These are phyloP conservation scores for Ogataea hybrid DNA, from an alignment of 1,139 yeast species.

Conservation along the genomic window DNA sequence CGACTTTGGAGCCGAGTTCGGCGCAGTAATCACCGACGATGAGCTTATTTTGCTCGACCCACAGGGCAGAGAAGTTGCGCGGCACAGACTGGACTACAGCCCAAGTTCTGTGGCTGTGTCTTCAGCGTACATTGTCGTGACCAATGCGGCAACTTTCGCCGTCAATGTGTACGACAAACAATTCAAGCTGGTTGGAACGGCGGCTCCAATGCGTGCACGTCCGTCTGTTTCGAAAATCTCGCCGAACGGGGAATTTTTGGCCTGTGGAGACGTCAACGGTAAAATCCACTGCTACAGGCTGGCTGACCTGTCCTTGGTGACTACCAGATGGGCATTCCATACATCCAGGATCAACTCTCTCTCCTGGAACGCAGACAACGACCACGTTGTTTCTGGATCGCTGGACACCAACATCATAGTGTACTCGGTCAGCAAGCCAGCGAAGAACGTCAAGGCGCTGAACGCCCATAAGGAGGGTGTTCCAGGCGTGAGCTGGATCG, in stretches of 20 bases:
- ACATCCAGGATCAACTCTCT: constrained; percentile 77
- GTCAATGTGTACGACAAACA: constrained; percentile 29
- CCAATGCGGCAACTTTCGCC: constrained; percentile 37
- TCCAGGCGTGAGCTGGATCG: constrained; percentile 67
- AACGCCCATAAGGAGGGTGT: constrained; percentile 93
- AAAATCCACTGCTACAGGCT: constrained; percentile 71
- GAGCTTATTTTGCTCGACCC: constrained; percentile 38
- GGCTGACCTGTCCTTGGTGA: constrained; percentile 55
- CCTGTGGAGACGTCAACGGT: constrained; percentile 86
- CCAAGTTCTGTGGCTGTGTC: constrained; percentile 45
- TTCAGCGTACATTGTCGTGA: constrained; percentile 48
- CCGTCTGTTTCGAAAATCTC: constrained; percentile 68
- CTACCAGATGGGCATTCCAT: constrained; percentile 96
- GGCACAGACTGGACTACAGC: constrained; percentile 35
- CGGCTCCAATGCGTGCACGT: constrained; percentile 52
- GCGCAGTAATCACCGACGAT: constrained; percentile 50
- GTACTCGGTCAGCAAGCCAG: constrained; percentile 76
- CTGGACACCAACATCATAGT: constrained; percentile 78
- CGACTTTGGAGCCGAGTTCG: constrained; percentile 32
- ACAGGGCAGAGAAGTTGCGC: constrained; percentile 26
- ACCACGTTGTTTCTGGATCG: constrained; percentile 73
- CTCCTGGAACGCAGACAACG: constrained; percentile 74
- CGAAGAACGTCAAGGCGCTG: constrained; percentile 67
- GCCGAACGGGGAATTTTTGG: constrained; percentile 65
- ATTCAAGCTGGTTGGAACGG: constrained; percentile 24